Evolutionary conservation across 495 filamentous ascomycete genomes (phyloP), one percentile per base, ranked within the genome.

Genomic region (Penicillium steckii): DNA sequence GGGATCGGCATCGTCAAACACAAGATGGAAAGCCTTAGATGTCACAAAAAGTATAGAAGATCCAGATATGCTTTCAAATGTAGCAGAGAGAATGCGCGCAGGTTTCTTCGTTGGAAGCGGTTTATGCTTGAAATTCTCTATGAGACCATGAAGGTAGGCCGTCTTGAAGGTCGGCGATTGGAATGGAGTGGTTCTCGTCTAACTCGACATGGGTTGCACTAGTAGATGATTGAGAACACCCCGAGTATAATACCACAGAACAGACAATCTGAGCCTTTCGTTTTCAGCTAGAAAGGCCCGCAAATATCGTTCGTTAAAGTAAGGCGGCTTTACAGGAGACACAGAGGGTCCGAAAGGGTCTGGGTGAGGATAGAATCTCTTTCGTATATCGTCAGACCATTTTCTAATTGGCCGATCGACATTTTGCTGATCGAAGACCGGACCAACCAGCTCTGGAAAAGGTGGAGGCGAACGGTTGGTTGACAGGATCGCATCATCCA

Each of bases 241-340:
- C 18, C 48, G 52, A 18, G 57, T 53, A 45, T 56, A 55, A 21
- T 60, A 60, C 57, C 52, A 60, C 7, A 60, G 33, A 38, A 60
- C 46, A 2, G 57, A 56, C 8, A 60, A 37, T 30, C 57, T 40
- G 0, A 60, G 57, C 46, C 52, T 46, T 19, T 56, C 57, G 30
- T 60, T 52, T 8, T 60, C 29, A 15, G 52, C 30, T 1, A 60
- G 40, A 8, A 17, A 42, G 2, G 52, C 44, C 3, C 57, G 52
- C n/a, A 45, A 23, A 45, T 60, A 60, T 50, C 25, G 24, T 22
- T 41, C 45, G 2, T n/a, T 3, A 13, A 48, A 46, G 12, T 30
- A 18, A 15, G n/a, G 10, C 0, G 57, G 57, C 48, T 45, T 48
- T 12, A 46, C 24, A 0, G 30, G 21, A 5, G 43, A 6, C 7